Conservation (phyloP, 164 flowering plant species). For the Vitis vinifera region ASM3070453v1 NC_081811.1:28205001-28205500, state of each 20-base stretch:
- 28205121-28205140: conserved; percentile 72
- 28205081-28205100: conserved; percentile 70
- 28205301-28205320: background rate
- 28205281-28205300: background rate
- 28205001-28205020: conserved; percentile 53
- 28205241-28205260: conserved; percentile 17
- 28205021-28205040: conserved; percentile 70
- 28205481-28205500: too few relatives aligned
- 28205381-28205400: too few relatives aligned
- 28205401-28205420: too few relatives aligned
- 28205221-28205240: conserved; percentile 40
- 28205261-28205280: background rate
- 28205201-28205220: conserved; percentile 65
- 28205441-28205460: too few relatives aligned
- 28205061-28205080: conserved; percentile 75
- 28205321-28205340: background rate
- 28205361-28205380: too few relatives aligned
- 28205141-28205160: conserved; percentile 79
- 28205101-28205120: conserved; percentile 66
- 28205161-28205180: conserved; percentile 60
- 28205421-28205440: too few relatives aligned
- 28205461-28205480: too few relatives aligned
- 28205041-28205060: conserved; percentile 77
- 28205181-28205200: conserved; percentile 70
- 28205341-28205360: too few relatives aligned